phyloP scores from a whole-genome alignment of 2,329 filamentous ascomycete species.

The Neopestalotiopsis sp. region DNA sequence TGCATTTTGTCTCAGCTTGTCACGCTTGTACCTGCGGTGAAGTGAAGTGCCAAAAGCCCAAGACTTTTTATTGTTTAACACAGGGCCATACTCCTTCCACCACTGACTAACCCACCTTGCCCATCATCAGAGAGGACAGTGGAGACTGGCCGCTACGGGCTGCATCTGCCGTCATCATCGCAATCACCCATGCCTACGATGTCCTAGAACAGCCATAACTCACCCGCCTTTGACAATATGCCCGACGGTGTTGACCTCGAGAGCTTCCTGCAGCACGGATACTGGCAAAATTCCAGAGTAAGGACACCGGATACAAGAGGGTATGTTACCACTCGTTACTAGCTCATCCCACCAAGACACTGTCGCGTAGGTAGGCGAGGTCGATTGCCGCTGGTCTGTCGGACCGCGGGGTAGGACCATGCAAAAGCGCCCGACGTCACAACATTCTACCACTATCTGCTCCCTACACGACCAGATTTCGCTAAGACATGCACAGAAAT shows the following conservation, averaged over 20 bases:
- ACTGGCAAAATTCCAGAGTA: conserved; percentile 34
- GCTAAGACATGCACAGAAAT: conserved; percentile 24
- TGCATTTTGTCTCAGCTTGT: neutral
- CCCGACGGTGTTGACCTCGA: conserved; percentile 32
- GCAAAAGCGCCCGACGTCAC: neutral
- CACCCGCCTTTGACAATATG: conserved; percentile 29
- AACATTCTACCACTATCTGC: neutral
- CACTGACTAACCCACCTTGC: neutral
- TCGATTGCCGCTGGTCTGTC: conserved; percentile 3
- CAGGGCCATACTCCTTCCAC: neutral
- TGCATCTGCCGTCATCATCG: conserved; percentile 23
- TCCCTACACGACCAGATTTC: conserved; percentile 8
- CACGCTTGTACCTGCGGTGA: conserved; percentile 5
- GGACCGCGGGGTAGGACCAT: conserved; percentile 3
- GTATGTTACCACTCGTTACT: conserved; percentile 19
- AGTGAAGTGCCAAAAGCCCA: conserved; percentile 5
- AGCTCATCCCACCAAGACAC: conserved; percentile 3
- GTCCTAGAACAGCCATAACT: conserved; percentile 26
- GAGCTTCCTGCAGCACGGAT: conserved; percentile 35
- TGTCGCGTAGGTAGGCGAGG: neutral
- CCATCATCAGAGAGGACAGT: conserved; percentile 27
- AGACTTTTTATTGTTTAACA: neutral
- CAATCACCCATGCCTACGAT: conserved; percentile 27
- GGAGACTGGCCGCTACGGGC: conserved; percentile 25
- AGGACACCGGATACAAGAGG: conserved; percentile 19